Evolutionary conservation across 108 stramenopile species (phyloP), one percentile per base, ranked within the genome.

Genomic region (Skeletonema costatum): DNA sequence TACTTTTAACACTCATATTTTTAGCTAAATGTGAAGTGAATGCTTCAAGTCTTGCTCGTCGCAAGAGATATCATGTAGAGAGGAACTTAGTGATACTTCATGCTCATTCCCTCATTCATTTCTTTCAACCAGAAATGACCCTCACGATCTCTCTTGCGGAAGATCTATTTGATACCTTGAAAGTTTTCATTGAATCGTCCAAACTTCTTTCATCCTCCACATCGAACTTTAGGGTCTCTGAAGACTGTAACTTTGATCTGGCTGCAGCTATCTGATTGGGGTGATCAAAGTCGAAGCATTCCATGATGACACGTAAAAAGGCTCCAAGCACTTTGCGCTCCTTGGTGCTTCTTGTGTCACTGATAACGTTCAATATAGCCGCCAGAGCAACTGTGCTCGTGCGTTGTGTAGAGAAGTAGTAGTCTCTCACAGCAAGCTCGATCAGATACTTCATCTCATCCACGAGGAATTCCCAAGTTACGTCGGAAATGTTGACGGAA

Each of bases 331-430:
- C 64, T n/a, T 38, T 17, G 19, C 41, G 14, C 2, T 38, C 64
- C 2, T 3, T 17, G 3, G 21, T 44, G 36, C 1, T 17, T 12
- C 7, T 17, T 12, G 7, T 12, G 38, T 42, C 59, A 13, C 73
- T 70, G 7, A 85, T 38, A 13, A 72, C 64, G 60, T 82, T 86
- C 11, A 82, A 44, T 14, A 86, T 30, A 12, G 76, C 70, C 14
- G 81, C 77, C 7, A 83, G 19, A 17, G 85, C 85, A 0, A 80
- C 58, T 2, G 58, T 69, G 35, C 77, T 78, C 19, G 77, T 68
- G 14, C 59, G 64, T 32, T 65, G 32, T 12, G 66, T 51, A 14
- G 67, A n/a, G 38, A 83, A 70, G 33, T 59, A 60, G 35, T 68
- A 72, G 32, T 77, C 71, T 53, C 72, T 31, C 7, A 86, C 67